phyloP scores from a whole-genome alignment of 768 basidiomycete genomes.

The Phanerochaete carnosa region DNA sequence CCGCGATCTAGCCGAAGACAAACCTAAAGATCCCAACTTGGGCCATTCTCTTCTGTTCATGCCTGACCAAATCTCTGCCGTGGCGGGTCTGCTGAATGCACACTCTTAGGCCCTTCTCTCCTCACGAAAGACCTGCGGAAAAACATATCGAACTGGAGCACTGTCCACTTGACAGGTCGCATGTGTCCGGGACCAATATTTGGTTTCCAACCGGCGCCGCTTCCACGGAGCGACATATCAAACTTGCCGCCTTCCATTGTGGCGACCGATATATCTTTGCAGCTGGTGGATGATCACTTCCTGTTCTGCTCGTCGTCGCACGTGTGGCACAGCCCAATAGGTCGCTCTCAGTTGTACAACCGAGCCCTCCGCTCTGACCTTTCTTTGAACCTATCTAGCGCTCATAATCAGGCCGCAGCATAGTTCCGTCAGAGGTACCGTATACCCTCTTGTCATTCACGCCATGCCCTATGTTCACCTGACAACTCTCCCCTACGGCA shows the following conservation, averaged over 20 bases:
- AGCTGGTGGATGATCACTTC: background rate
- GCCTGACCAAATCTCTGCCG: background rate
- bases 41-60: background rate
- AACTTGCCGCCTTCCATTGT: background rate
- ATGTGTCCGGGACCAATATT: background rate
- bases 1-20: background rate
- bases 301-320: background rate
- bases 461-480: background rate
- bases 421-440: background rate
- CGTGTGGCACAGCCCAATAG: background rate
- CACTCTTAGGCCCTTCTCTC: background rate
- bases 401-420: background rate
- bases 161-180: background rate
- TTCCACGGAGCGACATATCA: background rate
- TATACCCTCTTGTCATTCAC: background rate
- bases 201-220: background rate
- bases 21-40: background rate
- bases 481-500: background rate
- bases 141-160: background rate
- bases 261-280: background rate
- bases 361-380: background rate
- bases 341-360: background rate
- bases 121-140: background rate
- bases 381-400: background rate
- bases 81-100: background rate